phyloP scores from a whole-genome alignment of 2,329 filamentous ascomycete genomes.

The Ilyonectria destructans region DNA sequence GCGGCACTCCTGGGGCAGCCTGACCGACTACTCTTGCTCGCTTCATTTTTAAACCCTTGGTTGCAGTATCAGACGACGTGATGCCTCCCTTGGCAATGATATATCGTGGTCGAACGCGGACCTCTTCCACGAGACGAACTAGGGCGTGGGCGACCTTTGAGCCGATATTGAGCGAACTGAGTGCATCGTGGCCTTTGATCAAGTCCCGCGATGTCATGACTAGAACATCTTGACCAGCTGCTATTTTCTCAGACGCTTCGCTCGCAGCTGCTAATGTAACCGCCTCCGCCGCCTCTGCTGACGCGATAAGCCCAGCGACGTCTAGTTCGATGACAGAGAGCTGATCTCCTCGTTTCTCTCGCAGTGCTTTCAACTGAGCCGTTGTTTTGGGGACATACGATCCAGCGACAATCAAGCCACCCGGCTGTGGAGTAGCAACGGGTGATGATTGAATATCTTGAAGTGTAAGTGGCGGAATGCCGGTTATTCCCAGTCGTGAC shows the following conservation, averaged over 20 bases:
- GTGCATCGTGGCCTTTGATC: conserved; percentile 62
- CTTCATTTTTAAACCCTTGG: conserved; percentile 68
- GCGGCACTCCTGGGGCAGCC: conserved; percentile 70
- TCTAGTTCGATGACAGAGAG: conserved; percentile 66
- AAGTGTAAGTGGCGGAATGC: conserved; percentile 65
- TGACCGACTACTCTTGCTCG: conserved; percentile 69
- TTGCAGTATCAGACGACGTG: conserved; percentile 72
- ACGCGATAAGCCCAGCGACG: conserved; percentile 51
- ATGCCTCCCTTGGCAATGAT: conserved; percentile 74
- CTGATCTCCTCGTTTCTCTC: conserved; percentile 55
- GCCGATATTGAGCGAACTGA: conserved; percentile 66
- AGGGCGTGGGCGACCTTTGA: conserved; percentile 66
- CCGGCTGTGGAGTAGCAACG: conserved; percentile 39
- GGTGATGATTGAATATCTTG: conserved; percentile 57
- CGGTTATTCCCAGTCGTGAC: conserved; percentile 66
- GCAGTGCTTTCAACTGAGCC: conserved; percentile 64
- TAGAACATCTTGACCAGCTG: conserved; percentile 65
- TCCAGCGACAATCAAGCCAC: conserved; percentile 69
- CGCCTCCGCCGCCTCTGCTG: conserved; percentile 50
- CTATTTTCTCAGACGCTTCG: conserved; percentile 48
- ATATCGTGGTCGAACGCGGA: conserved; percentile 67
- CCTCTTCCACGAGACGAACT: conserved; percentile 62
- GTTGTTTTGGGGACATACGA: conserved; percentile 74
- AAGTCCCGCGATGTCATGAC: conserved; percentile 72
- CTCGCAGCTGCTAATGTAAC: conserved; percentile 53